Evolutionary conservation across 176 grass and related monocot species (phyloP).

Genomic region (maize (Zea mays)): DNA sequence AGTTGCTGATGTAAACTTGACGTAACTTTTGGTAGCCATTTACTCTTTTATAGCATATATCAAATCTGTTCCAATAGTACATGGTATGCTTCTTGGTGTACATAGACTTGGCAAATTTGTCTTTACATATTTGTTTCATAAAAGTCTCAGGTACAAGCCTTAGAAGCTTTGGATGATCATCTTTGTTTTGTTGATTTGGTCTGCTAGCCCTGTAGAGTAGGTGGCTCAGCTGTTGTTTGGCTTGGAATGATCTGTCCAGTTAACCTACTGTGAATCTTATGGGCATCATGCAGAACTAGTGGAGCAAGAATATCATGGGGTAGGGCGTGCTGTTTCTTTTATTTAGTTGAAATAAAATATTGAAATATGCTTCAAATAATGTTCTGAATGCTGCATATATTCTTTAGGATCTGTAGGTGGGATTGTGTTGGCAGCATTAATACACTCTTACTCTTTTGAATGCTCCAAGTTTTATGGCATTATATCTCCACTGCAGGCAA

Average conservation of each 20-base stretch:
- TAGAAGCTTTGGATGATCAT: neutral
- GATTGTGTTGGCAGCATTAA: neutral
- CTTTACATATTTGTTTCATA: conserved; percentile 1
- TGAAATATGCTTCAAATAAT: conserved; percentile 7
- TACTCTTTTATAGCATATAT: neutral
- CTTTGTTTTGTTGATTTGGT: conserved; percentile 3
- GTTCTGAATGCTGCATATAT: neutral
- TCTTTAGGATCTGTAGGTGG: neutral
- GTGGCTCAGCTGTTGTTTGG: neutral
- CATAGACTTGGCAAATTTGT: neutral
- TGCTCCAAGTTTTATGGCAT: conserved; percentile 15
- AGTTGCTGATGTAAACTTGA: neutral
- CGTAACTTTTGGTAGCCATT: conserved; percentile 19
- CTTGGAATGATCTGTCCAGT: conserved; percentile 3
- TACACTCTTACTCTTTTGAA: neutral
- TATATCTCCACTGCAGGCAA: conserved; percentile 60
- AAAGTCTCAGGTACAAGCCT: neutral
- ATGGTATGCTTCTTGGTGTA: conserved; percentile 16
- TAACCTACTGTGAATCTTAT: neutral
- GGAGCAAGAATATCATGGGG: conserved; percentile 4
- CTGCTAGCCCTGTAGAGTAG: neutral
- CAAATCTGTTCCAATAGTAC: conserved; percentile 13
- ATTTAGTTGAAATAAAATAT: conserved; percentile 15
- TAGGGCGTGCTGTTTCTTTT: neutral
- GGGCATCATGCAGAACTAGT: neutral